Base-by-base conservation (phyloP, 495 filamentous ascomycete genomes). In the Lophium mytilinum region DNA sequence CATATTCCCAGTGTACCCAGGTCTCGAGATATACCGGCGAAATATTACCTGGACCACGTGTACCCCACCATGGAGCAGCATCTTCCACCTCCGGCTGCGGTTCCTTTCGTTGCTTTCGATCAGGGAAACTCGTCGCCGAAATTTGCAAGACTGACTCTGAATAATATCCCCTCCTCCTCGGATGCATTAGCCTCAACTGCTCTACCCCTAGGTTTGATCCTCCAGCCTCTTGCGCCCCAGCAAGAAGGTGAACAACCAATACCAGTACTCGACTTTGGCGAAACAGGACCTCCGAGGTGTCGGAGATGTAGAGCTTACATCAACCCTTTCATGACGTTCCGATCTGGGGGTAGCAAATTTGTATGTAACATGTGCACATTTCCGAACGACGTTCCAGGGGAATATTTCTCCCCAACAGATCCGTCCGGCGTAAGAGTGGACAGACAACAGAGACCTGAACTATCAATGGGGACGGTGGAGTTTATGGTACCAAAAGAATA, bases 361-460 rank as follows among this genome's bases (percentile, higher is more conserved):
- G 89, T 94, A 53, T 99, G 93, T 72, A 99, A 99, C 66, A 92
- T 99, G 77, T 99, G 93, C 73, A 91, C 85, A 19, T 96, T 96
- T 72, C 89, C 94, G 4, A 97, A 97, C 69, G 94, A 99, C 70
- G 91, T 94, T 5, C 76, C 89, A 1, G 71, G 87, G 1, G 93
- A 96, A 65, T 99, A 99, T 69, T 97, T 94, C 67, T 85, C 88
- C 35, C 89, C 94, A 34, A 84, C 89, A 43, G 92, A 89, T 65
- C 89, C 91, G 17, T 85, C 86, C 37, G 94, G 94, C 30, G 78
- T 86, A 37, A 86, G 93, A 50, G 83, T 95, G 30, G 93, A 99
- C 68, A 83, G 93, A 39, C 81, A 87, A 69, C 87, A 95, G 67
- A 77, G 93, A 53, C 94, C 93, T 3, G 93, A 99, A 69, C 73